Conservation (phyloP, 148 eudicot genomes). For the Agrostemma githago region DNA sequence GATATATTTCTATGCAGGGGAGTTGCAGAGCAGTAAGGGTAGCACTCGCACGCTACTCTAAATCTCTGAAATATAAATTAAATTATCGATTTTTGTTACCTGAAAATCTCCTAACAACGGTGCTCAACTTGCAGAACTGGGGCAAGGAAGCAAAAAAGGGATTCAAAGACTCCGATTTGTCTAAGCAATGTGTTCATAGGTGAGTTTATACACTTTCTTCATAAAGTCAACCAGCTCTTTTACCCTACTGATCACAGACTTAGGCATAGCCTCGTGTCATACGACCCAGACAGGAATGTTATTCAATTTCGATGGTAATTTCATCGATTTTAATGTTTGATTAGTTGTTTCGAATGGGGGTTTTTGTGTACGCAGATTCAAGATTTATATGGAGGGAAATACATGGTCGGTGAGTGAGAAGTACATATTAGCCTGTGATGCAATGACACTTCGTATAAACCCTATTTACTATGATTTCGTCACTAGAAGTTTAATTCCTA, state of each 20-base stretch:
- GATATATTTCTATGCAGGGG: no score
- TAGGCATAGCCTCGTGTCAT: no score
- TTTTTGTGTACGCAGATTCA: slow-evolving; percentile 36
- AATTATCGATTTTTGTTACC: neutral
- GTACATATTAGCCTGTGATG: slow-evolving; percentile 59
- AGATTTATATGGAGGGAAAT: slow-evolving; percentile 58
- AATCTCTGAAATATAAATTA: no score
- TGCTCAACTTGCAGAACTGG: slow-evolving; percentile 47
- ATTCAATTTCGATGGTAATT: neutral
- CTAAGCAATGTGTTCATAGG: slow-evolving; percentile 63
- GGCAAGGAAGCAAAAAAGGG: slow-evolving; percentile 38
- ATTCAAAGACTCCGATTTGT: slow-evolving; percentile 47
- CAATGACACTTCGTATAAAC: slow-evolving; percentile 42
- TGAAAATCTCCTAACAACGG: neutral
- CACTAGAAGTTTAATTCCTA: slow-evolving; percentile 54
- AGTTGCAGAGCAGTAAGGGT: no score
- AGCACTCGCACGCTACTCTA: no score
- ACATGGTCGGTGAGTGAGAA: slow-evolving; percentile 75
- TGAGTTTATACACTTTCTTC: neutral
- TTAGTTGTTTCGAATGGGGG: neutral
- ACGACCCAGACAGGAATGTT: neutral
- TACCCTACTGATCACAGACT: no score
- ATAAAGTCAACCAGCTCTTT: no score
- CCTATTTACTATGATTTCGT: slow-evolving; percentile 56
- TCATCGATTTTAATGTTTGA: neutral